phyloP scores from a whole-genome alignment of 1,284 basidiomycete species.

The Kwoniella shivajii region DNA sequence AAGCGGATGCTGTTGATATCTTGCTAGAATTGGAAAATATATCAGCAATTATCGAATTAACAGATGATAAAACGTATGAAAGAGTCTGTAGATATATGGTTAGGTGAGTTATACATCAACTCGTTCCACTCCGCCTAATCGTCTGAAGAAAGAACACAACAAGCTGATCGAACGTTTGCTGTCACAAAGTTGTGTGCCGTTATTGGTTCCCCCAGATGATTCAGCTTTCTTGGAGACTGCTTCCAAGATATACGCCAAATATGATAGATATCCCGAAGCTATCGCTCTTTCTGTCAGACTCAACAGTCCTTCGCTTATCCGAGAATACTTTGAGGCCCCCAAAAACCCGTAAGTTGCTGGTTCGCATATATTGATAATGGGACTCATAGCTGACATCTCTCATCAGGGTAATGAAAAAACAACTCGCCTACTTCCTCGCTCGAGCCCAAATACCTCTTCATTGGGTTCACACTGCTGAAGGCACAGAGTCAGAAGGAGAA shows the following conservation, averaged over 20 bases:
- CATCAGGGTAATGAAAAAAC: slow-evolving; percentile 85
- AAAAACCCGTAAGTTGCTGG: slow-evolving; percentile 70
- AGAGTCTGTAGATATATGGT: slow-evolving; percentile 99
- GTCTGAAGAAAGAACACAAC: too few relatives aligned
- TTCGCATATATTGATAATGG: not conserved
- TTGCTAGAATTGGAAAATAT: slow-evolving; percentile 94
- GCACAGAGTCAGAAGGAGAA: slow-evolving; percentile 60
- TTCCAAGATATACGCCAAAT: slow-evolving; percentile 85
- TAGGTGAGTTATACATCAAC: slow-evolving; percentile 63
- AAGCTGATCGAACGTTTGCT: too few relatives aligned
- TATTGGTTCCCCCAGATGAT: slow-evolving; percentile 93
- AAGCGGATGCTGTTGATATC: slow-evolving; percentile 97
- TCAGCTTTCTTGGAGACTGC: slow-evolving; percentile 85
- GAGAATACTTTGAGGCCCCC: slow-evolving; percentile 79
- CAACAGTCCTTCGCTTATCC: slow-evolving; percentile 77
- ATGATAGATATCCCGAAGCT: slow-evolving; percentile 89
- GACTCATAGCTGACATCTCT: not conserved
- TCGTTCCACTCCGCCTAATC: too few relatives aligned
- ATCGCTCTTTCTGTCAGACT: slow-evolving; percentile 84
- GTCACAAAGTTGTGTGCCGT: slow-evolving; percentile 76
- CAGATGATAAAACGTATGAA: slow-evolving; percentile 76
- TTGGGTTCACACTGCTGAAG: slow-evolving; percentile 69
- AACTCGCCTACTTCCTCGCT: slow-evolving; percentile 91
- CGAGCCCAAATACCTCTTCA: slow-evolving; percentile 88
- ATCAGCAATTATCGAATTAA: slow-evolving; percentile 70